These are phyloP conservation scores for Moricandia moricandioides DNA, from an alignment of 345 rosid genomes.

Conservation along the genomic window DNA sequence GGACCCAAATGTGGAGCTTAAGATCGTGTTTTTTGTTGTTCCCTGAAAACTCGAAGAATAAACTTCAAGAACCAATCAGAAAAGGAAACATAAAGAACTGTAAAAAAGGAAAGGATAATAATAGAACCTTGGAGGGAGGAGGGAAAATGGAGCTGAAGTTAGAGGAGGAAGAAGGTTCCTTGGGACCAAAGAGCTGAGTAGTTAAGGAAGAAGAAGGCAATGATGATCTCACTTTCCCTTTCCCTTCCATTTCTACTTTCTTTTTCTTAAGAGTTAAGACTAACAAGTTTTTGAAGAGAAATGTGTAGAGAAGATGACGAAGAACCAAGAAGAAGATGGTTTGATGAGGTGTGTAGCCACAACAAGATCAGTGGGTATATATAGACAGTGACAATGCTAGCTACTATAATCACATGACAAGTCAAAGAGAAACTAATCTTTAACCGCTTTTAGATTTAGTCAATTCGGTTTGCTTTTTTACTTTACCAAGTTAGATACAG, in stretches of 20 bases:
- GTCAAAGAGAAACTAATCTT: not conserved
- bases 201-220: constrained; percentile 52
- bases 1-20: constrained; percentile 49
- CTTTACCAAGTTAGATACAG: not conserved
- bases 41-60: constrained; percentile 40
- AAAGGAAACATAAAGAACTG: not conserved
- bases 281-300: not conserved
- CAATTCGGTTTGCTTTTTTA: not conserved
- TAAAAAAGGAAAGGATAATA: not conserved
- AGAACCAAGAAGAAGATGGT: constrained; percentile 23
- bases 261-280: not conserved
- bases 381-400: constrained; percentile 12
- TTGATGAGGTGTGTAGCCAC: constrained; percentile 13
- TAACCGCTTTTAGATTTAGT: not conserved
- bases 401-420: not conserved
- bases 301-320: not conserved
- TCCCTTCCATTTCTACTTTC: constrained; percentile 48
- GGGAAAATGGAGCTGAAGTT: constrained; percentile 63
- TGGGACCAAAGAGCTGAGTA: constrained; percentile 66
- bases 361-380: constrained; percentile 15
- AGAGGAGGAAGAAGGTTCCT: constrained; percentile 55
- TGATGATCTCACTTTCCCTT: constrained; percentile 42
- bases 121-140: constrained; percentile 52
- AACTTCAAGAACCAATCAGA: constrained; percentile 6
- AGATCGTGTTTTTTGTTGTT: constrained; percentile 39